Conservation (phyloP, 2,329 filamentous ascomycete species). For the Sclerotinia glacialis region DNA sequence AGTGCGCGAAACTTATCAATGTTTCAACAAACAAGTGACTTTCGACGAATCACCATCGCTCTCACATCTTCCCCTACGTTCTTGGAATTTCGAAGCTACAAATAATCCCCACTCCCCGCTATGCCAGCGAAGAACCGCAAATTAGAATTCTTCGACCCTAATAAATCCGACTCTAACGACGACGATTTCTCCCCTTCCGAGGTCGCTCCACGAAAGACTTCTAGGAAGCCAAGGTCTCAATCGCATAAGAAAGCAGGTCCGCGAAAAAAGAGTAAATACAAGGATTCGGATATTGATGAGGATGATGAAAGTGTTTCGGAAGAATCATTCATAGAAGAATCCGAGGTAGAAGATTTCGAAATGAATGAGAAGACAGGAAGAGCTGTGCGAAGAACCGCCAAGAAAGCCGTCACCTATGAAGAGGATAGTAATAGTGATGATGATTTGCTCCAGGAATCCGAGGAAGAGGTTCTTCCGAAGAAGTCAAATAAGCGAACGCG, state of each 20-base stretch:
- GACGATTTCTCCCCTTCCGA: conserved; percentile 61
- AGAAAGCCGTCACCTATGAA: conserved; percentile 47
- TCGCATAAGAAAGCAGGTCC: conserved; percentile 36
- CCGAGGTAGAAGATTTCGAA: conserved; percentile 43
- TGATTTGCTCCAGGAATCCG: conserved; percentile 39
- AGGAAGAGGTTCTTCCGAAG: conserved; percentile 28
- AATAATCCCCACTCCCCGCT: conserved; percentile 16
- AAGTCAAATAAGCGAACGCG: conserved; percentile 34
- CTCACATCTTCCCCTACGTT: neutral
- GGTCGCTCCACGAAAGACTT: conserved; percentile 47
- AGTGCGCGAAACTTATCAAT: conserved; percentile 18
- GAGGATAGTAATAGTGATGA: conserved; percentile 46
- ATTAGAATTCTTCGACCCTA: conserved; percentile 61
- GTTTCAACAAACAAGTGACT: conserved; percentile 16
- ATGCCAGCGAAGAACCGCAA: conserved; percentile 47
- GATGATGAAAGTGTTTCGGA: conserved; percentile 50
- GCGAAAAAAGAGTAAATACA: conserved; percentile 48
- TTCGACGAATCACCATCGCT: conserved; percentile 6
- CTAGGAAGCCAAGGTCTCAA: conserved; percentile 41
- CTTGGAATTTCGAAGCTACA: neutral
- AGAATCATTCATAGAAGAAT: conserved; percentile 50
- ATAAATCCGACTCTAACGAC: conserved; percentile 64
- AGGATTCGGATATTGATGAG: conserved; percentile 61
- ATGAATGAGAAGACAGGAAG: conserved; percentile 50
- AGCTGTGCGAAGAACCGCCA: conserved; percentile 49